These are phyloP conservation scores for Spinacia oleracea DNA, from an alignment of 179 eudicot genomes.

Conservation along the genomic window DNA sequence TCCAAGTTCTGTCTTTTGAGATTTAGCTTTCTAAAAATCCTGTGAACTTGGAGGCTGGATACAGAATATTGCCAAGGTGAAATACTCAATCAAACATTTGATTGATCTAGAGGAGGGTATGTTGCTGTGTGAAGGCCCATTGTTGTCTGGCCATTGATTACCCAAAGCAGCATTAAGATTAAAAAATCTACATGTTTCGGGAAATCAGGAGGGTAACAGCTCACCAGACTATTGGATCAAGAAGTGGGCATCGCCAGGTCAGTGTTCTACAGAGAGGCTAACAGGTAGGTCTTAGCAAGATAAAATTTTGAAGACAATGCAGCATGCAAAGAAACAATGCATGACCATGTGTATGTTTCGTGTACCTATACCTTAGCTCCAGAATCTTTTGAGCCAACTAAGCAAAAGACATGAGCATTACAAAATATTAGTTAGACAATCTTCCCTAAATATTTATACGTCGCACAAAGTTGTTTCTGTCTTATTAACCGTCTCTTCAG, in stretches of 20 bases:
- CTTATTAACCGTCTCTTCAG: not conserved
- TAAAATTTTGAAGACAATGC: not conserved
- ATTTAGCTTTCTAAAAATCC: not conserved
- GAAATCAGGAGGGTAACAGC: not conserved
- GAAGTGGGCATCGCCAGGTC: not conserved
- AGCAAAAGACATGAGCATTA: not conserved
- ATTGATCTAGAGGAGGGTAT: not conserved
- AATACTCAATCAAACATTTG: not conserved
- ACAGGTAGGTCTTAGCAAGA: not conserved
- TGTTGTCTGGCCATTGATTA: not conserved
- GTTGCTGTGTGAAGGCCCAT: slow-evolving; percentile 1
- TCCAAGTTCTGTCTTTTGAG: not conserved
- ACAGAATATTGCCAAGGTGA: not conserved
- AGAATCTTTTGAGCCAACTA: not conserved
- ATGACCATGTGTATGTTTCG: not conserved
- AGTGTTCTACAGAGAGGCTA: not conserved
- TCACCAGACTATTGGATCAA: not conserved
- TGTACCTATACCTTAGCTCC: not conserved
- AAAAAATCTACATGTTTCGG: not conserved
- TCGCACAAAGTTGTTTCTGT: not conserved
- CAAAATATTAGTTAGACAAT: not conserved
- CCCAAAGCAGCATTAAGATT: not conserved
- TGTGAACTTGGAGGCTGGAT: not conserved
- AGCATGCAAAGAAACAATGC: not conserved
- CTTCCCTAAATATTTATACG: not conserved